Evolutionary conservation across 2,329 filamentous ascomycete species (phyloP).

Genomic region (Hawksworthiomyces lignivorus): DNA sequence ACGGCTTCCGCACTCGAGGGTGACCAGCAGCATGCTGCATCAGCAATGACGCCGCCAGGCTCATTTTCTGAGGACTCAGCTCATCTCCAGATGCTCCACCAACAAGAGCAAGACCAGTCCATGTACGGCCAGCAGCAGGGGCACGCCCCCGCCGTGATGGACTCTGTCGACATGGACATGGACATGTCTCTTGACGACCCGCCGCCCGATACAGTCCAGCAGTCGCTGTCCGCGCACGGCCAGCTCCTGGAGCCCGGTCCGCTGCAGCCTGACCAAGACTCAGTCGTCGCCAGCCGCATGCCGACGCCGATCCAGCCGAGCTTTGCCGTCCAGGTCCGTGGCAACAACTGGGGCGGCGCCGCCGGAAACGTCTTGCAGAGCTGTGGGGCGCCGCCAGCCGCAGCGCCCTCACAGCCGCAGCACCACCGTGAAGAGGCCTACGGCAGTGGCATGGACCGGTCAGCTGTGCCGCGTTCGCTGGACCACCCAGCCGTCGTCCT

Average conservation of each 20-base stretch:
- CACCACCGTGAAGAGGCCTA: neutral
- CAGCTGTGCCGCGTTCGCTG: conserved; percentile 43
- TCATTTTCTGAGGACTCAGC: conserved; percentile 30
- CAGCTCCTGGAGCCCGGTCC: conserved; percentile 23
- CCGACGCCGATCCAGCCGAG: conserved; percentile 53
- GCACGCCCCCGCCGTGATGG: conserved; percentile 8
- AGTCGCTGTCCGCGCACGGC: neutral
- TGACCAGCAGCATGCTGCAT: conserved; percentile 21
- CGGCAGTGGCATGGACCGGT: conserved; percentile 24
- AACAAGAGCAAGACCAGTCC: conserved; percentile 9
- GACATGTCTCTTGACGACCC: conserved; percentile 41
- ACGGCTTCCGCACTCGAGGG: conserved; percentile 11
- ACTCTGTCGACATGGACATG: conserved; percentile 34
- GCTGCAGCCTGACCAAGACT: conserved; percentile 24
- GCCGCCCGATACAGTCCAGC: neutral
- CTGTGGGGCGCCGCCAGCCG: neutral
- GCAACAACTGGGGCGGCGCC: conserved; percentile 39
- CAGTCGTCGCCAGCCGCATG: conserved; percentile 39
- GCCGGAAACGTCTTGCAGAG: conserved; percentile 23
- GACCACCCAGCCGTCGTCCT: conserved; percentile 24
- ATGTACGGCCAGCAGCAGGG: conserved; percentile 22
- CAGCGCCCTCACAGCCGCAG: too few species aligned
- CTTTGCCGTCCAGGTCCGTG: conserved; percentile 48
- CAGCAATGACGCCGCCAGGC: conserved; percentile 31
- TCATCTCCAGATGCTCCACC: conserved; percentile 2